These are phyloP conservation scores for Glycine latifolia DNA, from an alignment of 306 rosid species.

Conservation along the genomic window DNA sequence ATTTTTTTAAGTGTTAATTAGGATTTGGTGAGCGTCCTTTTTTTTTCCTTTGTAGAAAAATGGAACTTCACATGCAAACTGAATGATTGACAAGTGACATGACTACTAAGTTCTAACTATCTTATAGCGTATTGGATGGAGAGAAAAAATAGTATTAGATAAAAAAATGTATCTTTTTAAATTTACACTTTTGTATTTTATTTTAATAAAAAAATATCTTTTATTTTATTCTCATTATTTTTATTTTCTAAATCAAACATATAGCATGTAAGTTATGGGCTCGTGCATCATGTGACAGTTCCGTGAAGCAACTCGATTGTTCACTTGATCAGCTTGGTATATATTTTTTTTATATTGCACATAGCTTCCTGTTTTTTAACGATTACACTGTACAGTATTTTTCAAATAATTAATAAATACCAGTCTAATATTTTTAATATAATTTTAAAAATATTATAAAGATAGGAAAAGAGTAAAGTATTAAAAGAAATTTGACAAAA, in stretches of 20 bases:
- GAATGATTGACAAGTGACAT: conserved; percentile 37
- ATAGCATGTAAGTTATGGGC: not conserved
- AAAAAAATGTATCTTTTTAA: too few relatives aligned
- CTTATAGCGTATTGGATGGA: too few relatives aligned
- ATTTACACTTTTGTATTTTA: too few relatives aligned
- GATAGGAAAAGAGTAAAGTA: not conserved
- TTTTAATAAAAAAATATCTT: too few relatives aligned
- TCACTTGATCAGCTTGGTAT: not conserved
- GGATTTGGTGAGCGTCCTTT: not conserved
- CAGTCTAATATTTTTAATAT: too few relatives aligned
- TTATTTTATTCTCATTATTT: too few relatives aligned
- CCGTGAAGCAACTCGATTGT: conserved; percentile 46
- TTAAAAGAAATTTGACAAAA: not conserved
- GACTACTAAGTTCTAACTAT: not conserved
- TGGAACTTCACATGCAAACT: not conserved
- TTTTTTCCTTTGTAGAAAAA: not conserved
- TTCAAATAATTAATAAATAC: too few relatives aligned
- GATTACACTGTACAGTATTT: too few relatives aligned
- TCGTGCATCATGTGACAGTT: conserved; percentile 42
- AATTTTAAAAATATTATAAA: not conserved
- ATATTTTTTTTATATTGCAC: not conserved
- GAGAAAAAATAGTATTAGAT: too few relatives aligned
- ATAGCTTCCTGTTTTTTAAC: too few relatives aligned
- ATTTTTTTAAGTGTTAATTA: too few relatives aligned
- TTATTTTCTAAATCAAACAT: too few relatives aligned